Percentiles rank a stretch among this genome's conserved stretches.
phyloP scores from a whole-genome alignment of 257 asterid species.

The Jaltomata sinuosa region DNA sequence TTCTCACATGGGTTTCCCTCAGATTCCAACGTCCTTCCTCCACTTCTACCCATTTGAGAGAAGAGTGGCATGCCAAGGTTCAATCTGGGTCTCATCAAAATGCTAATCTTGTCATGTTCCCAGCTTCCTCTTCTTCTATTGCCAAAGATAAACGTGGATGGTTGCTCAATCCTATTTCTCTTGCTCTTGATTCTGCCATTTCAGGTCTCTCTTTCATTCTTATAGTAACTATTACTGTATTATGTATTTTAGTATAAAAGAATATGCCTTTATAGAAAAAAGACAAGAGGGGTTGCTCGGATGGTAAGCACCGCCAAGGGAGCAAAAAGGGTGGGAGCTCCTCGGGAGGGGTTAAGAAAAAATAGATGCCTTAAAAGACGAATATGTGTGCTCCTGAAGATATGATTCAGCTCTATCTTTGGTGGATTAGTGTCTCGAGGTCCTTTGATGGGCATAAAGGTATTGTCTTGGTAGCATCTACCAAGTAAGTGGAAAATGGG shows the following conservation, averaged over 20 bases:
- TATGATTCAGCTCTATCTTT: background rate
- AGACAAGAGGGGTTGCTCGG: too few relatives aligned
- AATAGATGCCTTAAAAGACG: background rate
- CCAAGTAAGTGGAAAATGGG: background rate
- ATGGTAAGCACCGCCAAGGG: too few relatives aligned
- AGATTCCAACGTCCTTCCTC: conserved; percentile 36
- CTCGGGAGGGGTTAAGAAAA: too few relatives aligned
- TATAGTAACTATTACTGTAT: too few relatives aligned
- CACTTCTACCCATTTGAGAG: background rate
- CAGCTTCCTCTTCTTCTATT: conserved; percentile 34
- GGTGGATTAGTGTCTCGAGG: too few relatives aligned
- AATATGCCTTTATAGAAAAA: too few relatives aligned
- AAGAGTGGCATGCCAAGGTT: conserved; percentile 10
- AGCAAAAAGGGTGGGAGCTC: too few relatives aligned
- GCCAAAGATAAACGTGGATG: conserved; percentile 87
- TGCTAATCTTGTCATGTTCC: conserved; percentile 55
- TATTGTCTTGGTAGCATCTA: background rate
- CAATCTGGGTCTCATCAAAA: conserved; percentile 13
- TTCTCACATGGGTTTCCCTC: conserved; percentile 90
- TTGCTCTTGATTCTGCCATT: conserved; percentile 40
- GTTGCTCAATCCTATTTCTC: conserved; percentile 67
- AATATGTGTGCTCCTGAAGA: background rate
- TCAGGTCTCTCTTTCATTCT: conserved; percentile 42
- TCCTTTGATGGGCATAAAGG: too few relatives aligned
- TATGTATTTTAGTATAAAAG: too few relatives aligned